These are phyloP conservation scores for Hortaea sp. DNA, from an alignment of 2,329 filamentous ascomycete species.

Conservation along the genomic window DNA sequence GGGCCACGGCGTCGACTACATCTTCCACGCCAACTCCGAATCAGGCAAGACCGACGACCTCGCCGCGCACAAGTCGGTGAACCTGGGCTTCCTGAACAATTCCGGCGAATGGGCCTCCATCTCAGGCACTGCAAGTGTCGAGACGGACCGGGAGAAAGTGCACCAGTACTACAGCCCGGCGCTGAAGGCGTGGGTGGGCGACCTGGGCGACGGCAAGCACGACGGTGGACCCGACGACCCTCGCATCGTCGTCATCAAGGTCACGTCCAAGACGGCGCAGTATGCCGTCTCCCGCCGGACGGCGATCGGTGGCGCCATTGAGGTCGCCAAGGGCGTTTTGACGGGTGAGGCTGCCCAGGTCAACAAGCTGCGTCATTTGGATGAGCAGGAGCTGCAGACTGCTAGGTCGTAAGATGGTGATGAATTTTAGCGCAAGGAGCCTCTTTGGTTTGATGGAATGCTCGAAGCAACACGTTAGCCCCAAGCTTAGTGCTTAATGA, in stretches of 20 bases:
- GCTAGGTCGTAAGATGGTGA: not conserved
- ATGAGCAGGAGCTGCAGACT: constrained; percentile 51
- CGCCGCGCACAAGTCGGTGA: constrained; percentile 60
- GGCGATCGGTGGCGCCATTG: constrained; percentile 45
- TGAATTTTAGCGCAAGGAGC: too few relatives aligned
- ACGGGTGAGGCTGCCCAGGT: constrained; percentile 62
- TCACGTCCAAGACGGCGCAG: constrained; percentile 61
- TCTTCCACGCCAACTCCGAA: constrained; percentile 88
- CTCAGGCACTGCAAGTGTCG: constrained; percentile 60
- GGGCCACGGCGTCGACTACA: constrained; percentile 64
- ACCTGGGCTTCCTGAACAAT: constrained; percentile 62
- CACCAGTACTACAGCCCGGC: constrained; percentile 64
- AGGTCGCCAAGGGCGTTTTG: constrained; percentile 65
- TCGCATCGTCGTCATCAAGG: constrained; percentile 68
- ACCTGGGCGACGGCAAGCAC: constrained; percentile 72
- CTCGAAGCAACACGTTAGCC: too few relatives aligned
- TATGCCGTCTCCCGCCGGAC: constrained; percentile 48
- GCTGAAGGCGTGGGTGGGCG: constrained; percentile 78
- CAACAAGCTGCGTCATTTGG: constrained; percentile 68
- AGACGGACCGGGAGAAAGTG: constrained; percentile 58
- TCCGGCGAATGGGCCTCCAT: constrained; percentile 80
- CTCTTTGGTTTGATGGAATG: too few relatives aligned
- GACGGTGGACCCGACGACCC: constrained; percentile 75
- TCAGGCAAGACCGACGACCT: constrained; percentile 81
- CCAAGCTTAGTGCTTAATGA: too few relatives aligned